Evolutionary conservation across 768 basidiomycete genomes (phyloP), one percentile per base, ranked within the genome.

Genomic region (Termitomyces titanicus): DNA sequence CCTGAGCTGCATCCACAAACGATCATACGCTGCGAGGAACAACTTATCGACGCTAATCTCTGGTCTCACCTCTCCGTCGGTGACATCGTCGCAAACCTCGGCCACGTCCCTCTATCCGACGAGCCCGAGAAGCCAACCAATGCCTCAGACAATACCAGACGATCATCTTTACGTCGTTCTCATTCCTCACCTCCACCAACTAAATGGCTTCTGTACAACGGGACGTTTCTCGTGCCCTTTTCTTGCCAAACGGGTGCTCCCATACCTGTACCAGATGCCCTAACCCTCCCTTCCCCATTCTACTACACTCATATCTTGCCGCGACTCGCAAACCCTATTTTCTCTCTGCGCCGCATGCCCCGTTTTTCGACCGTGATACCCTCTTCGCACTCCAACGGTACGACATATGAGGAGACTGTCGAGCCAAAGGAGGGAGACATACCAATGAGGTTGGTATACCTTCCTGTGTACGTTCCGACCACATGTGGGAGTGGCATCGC

Each of bases 41-140:
- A 91, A 64, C 76, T 93, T 5, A 70, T 81, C n/a, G 74, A 78
- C 1, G 77, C 81, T 1, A 87, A 82, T 0, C 76, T 93, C 5
- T 92, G 89, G 89, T 70, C 76, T 6, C 80, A 89, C 63, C 75
- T 93, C n/a, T 89, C 86, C 1, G 78, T 78, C 0, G 91, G 91
- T 0, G 91, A 93, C 61, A 69, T 92, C 35, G 77, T 93, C 20
- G 90, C 86, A 64, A 93, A 93, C 68, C 76, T 93, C 44, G 91
- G 91, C 6, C 91, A 84, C 62, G 75, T 93, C 15, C 88, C 87
- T 1, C 71, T 78, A 0, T 64, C 67, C 18, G 61, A 70, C 52
- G 70, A 70, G 10, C 67, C 70, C 9, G 57, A 52, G 58, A 61
- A 40, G 62, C 62, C 51, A 67, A 62, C 45, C 66, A 58, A 29